Conservation (phyloP, 257 asterid species). For the Haberlea rhodopensis region DNA sequence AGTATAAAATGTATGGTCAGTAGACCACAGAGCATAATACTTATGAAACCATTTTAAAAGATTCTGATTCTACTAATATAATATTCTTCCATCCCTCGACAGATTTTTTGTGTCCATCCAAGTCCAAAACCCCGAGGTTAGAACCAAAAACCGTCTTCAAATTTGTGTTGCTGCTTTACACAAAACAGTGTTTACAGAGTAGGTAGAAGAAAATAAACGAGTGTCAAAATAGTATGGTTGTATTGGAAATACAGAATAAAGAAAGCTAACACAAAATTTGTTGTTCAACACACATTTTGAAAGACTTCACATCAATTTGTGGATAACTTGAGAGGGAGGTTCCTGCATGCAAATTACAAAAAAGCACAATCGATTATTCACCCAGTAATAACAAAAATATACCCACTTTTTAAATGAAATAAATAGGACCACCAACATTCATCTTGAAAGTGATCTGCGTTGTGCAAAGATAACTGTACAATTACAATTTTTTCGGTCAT, state of each 20-base stretch:
- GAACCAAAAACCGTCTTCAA: too few species aligned
- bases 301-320: background rate
- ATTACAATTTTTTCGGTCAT: background rate
- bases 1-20: too few species aligned
- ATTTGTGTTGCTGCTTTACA: too few species aligned
- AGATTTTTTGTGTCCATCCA: too few species aligned
- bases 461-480: background rate
- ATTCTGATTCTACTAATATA: too few species aligned
- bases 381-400: background rate
- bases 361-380: background rate
- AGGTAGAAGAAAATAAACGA: too few species aligned
- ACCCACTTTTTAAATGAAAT: background rate
- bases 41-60: too few species aligned
- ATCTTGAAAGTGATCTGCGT: background rate
- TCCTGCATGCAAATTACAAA: background rate
- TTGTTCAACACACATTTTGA: background rate
- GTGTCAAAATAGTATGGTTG: background rate
- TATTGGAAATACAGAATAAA: background rate
- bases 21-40: too few species aligned
- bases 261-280: background rate
- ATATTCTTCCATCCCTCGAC: too few species aligned
- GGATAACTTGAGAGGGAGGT: background rate
- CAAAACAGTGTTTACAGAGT: background rate
- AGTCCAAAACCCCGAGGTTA: too few species aligned
- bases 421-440: background rate